Conservation (phyloP, 2,329 filamentous ascomycete species). For the Colletotrichum incanum region DNA sequence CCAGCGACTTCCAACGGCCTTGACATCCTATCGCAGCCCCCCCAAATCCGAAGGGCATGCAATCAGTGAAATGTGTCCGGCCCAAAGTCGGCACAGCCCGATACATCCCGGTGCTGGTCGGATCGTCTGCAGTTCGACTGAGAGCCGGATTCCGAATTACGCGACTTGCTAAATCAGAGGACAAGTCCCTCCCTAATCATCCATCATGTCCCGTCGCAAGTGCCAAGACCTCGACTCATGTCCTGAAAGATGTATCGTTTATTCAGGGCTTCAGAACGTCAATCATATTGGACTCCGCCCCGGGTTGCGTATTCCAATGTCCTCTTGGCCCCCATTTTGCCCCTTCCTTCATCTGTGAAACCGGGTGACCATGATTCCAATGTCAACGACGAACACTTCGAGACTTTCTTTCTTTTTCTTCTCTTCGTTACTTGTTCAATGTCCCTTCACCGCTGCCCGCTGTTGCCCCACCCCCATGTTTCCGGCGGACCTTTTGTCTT, state of each 20-base stretch:
- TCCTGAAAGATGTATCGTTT: constrained; percentile 12
- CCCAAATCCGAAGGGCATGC: constrained; percentile 3
- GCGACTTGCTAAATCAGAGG: constrained; percentile 8
- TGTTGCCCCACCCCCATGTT: constrained; percentile 32
- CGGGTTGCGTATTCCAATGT: constrained; percentile 12
- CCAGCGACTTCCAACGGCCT: constrained; percentile 4
- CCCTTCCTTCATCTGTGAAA: constrained; percentile 31
- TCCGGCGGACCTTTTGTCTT: constrained; percentile 11
- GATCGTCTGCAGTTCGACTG: neutral
- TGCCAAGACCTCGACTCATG: constrained; percentile 26
- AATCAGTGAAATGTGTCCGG: constrained; percentile 18
- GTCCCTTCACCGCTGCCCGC: constrained; percentile 12
- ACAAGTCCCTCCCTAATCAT: constrained; percentile 3
- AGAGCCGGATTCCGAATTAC: constrained; percentile 25
- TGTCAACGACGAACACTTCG: constrained; percentile 29
- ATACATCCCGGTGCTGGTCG: constrained; percentile 10
- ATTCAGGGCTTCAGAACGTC: constrained; percentile 5
- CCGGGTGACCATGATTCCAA: constrained; percentile 22
- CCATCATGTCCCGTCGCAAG: constrained; percentile 16
- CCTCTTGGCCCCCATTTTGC: constrained; percentile 33
- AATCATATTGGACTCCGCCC: constrained; percentile 18
- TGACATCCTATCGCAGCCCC: neutral
- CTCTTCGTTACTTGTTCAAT: neutral
- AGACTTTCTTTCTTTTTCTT: constrained; percentile 3
- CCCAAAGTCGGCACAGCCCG: constrained; percentile 30